Evolutionary conservation across 345 rosid genomes (phyloP).

Genomic region (Melaleuca alternifolia): DNA sequence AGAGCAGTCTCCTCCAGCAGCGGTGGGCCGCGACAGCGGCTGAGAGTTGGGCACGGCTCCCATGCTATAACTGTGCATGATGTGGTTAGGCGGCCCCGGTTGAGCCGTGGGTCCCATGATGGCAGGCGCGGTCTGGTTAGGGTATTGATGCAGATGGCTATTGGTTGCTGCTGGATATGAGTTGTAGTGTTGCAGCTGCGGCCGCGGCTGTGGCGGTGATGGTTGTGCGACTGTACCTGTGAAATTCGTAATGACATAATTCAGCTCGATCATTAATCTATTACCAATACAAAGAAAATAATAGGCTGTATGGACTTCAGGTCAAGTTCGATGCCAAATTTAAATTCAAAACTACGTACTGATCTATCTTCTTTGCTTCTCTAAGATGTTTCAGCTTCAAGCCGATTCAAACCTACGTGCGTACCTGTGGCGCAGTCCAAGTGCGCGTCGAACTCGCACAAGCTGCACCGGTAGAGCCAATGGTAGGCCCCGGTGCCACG

Average conservation of each 20-base stretch:
- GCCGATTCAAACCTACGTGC: neutral
- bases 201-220: neutral
- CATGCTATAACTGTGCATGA: neutral
- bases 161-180: neutral
- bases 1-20: neutral
- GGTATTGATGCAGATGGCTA: neutral
- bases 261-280: neutral
- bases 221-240: neutral
- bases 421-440: constrained; percentile 23
- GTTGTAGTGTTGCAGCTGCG: neutral
- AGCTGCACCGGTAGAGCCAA: constrained; percentile 51
- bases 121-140: neutral
- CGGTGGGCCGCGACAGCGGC: neutral
- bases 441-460: constrained; percentile 53
- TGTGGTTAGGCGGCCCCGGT: neutral
- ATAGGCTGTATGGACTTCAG: neutral
- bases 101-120: neutral
- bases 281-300: neutral
- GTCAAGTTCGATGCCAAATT: neutral
- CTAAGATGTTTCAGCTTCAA: neutral
- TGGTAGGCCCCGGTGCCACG: constrained; percentile 27
- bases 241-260: neutral
- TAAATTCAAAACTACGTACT: neutral
- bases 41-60: neutral
- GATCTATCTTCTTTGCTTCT: neutral